Evolutionary conservation across 1,284 basidiomycete genomes (phyloP), one percentile per base, ranked within the genome.

Genomic region (Pascua sp.): DNA sequence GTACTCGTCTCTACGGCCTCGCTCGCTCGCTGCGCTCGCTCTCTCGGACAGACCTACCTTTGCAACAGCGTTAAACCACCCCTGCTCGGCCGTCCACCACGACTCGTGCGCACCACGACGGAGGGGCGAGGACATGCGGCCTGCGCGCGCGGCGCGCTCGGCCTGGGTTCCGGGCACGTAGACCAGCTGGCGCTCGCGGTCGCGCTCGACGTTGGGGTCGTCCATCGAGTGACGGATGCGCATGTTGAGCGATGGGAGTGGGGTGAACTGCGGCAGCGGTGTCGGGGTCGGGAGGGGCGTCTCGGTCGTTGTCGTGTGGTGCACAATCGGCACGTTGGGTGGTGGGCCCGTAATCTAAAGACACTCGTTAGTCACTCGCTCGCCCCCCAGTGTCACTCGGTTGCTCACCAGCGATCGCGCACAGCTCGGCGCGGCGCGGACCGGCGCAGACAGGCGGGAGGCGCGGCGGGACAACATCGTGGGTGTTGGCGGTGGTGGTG

Each of bases 41-140:
- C 24, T 32, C 7, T 32, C 7, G 24, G 24, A 7, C 13, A 9
- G 8, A 57, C 63, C 24, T 49, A 74, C 72, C 63, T 73, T 76
- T 0, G 70, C 65, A 32, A 76, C 74, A 48, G 74, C 74, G 58
- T 76, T 76, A 58, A 76, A 76, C 67, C 69, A 76, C 0, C 67
- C 71, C 68, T 71, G 69, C 39, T 72, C 69, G 9, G 62, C 60
- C 10, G 66, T 67, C 74, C 74, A 76, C 72, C 74, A 75, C 66
- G 68, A 71, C 66, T 76, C 72, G 61, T 76, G 73, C 18, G 67
- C 72, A 17, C 74, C 74, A 48, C 72, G 67, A 12, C 74, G 61
- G 17, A 76, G 54, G 1, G 73, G 73, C 18, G 52, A 56, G 44
- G 64, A 67, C 72, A 71, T 73, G 51, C 70, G 56, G 7, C 63